Evolutionary conservation across 441 rosid genomes (phyloP), one percentile per base, ranked within the genome.

Genomic region (Viola pubescens): DNA sequence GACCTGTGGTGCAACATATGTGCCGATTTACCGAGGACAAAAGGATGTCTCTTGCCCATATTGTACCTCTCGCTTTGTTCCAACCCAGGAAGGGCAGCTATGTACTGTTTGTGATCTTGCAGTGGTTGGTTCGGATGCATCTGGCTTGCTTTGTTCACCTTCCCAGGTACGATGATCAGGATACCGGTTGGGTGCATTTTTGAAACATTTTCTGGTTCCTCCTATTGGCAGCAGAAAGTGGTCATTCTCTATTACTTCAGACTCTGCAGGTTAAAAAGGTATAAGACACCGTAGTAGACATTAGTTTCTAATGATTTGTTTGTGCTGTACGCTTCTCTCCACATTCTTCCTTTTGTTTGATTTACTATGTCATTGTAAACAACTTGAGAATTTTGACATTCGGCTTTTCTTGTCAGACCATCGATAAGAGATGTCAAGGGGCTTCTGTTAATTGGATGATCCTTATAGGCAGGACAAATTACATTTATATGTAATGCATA

Each of bases 101-200:
- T 91, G 97, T 54, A 44, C 82, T 0, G 94, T 91, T 7, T 91
- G 96, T 72, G 96, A 88, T 72, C 88, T 91, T 46, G 82, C 97
- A 1, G 86, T 84, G 10, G 74, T 86, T n/a, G 96, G 97, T 3
- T 86, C 88, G 42, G 96, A 90, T 72, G 91, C 97, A 49, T 82
- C 13, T 73, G 97, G 72, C 79, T 37, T 67, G 65, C 65, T 67
- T 5, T 67, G 71, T 62, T 89, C 97, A 44, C 84, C 83, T 5
- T 62, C 92, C 48, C 97, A 85, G 74, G 68, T 82, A 52, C 82
- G 89, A 55, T 67, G 51, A 67, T 56, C 54, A 72, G 65, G 73
- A 79, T 37, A 84, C 73, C 7, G 82, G 61, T 70, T 14, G 84
- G 77, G 61, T 82, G 87, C 62, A 80, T 50, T 39, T 65, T 41